Evolutionary conservation across 176 grass and related monocot genomes (phyloP).

Genomic region (Paspalum vaginatum): DNA sequence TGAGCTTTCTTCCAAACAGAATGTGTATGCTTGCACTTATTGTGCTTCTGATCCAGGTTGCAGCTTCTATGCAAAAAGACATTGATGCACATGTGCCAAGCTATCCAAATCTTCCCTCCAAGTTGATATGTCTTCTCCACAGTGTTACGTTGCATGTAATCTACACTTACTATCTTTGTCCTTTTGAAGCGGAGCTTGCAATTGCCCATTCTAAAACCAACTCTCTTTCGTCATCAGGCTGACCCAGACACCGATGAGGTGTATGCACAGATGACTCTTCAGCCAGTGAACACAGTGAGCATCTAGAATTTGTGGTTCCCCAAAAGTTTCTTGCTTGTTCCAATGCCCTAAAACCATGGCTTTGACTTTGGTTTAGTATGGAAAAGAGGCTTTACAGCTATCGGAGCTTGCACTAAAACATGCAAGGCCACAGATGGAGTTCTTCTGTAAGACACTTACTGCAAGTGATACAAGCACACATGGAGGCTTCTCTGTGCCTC

Average conservation of each 20-base stretch:
- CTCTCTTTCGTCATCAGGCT: slow-evolving; percentile 58
- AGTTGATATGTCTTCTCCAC: slow-evolving; percentile 97
- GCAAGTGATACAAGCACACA: slow-evolving; percentile 99
- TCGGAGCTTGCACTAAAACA: slow-evolving; percentile 95
- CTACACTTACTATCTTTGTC: slow-evolving; percentile 11
- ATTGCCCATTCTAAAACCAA: slow-evolving; percentile 9
- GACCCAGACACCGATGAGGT: slow-evolving; percentile 97
- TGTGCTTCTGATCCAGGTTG: slow-evolving; percentile 67
- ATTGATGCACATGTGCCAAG: slow-evolving; percentile 88
- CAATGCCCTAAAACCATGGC: slow-evolving; percentile 32
- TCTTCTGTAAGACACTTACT: slow-evolving; percentile 98
- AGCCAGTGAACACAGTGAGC: slow-evolving; percentile 93
- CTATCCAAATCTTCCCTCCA: slow-evolving; percentile 91
- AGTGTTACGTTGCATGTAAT: slow-evolving; percentile 96
- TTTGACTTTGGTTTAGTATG: slow-evolving; percentile 64
- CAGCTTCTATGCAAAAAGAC: slow-evolving; percentile 99
- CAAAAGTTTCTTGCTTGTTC: slow-evolving; percentile 7
- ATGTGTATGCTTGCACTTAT: slow-evolving; percentile 37
- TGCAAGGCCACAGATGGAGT: slow-evolving; percentile 80
- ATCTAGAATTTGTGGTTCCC: slow-evolving; percentile 27
- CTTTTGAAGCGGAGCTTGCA: not conserved
- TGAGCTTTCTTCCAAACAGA: not conserved
- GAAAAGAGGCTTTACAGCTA: slow-evolving; percentile 86
- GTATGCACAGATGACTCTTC: slow-evolving; percentile 99
- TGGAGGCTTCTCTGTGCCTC: slow-evolving; percentile 97